phyloP scores from a whole-genome alignment of 352 stramenopile genomes.

The Saprolegnia diclina region DNA sequence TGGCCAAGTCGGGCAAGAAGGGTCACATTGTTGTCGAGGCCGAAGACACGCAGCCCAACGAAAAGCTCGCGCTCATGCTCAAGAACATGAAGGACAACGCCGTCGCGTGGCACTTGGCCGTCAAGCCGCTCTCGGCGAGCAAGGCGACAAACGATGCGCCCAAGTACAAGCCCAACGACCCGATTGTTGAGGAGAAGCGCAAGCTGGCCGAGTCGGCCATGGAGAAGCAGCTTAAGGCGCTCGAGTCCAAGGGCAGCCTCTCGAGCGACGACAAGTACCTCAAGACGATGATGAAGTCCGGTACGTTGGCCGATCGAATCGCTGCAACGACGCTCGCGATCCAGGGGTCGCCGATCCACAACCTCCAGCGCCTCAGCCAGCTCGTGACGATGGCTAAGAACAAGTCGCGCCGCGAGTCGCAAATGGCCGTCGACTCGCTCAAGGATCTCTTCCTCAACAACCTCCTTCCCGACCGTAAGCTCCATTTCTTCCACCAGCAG shows the following conservation, averaged over 20 bases:
- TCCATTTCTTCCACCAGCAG: conserved; percentile 80
- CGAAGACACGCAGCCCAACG: conserved; percentile 24
- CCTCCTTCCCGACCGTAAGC: conserved; percentile 76
- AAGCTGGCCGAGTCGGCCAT: conserved; percentile 47
- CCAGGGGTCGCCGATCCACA: conserved; percentile 78
- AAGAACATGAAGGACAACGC: conserved; percentile 31
- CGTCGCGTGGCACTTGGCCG: conserved; percentile 30
- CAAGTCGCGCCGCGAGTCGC: conserved; percentile 80
- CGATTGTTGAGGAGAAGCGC: conserved; percentile 49
- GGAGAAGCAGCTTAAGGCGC: conserved; percentile 50
- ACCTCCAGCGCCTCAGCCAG: conserved; percentile 59
- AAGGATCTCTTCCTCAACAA: conserved; percentile 93
- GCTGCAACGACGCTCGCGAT: conserved; percentile 86
- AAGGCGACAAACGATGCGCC: conserved; percentile 30
- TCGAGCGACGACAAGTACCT: conserved; percentile 85
- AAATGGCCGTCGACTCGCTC: conserved; percentile 89
- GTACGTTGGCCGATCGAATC: conserved; percentile 88
- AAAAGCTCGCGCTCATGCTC: conserved; percentile 29
- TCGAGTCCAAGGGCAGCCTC: conserved; percentile 62
- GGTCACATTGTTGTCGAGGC: not conserved
- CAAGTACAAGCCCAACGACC: conserved; percentile 34
- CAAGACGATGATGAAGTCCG: conserved; percentile 81
- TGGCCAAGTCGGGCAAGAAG: not conserved
- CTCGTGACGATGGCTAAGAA: conserved; percentile 88
- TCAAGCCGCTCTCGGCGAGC: conserved; percentile 30